Base-by-base conservation (phyloP, 768 basidiomycete species). In the Tricholomella constricta region DNA sequence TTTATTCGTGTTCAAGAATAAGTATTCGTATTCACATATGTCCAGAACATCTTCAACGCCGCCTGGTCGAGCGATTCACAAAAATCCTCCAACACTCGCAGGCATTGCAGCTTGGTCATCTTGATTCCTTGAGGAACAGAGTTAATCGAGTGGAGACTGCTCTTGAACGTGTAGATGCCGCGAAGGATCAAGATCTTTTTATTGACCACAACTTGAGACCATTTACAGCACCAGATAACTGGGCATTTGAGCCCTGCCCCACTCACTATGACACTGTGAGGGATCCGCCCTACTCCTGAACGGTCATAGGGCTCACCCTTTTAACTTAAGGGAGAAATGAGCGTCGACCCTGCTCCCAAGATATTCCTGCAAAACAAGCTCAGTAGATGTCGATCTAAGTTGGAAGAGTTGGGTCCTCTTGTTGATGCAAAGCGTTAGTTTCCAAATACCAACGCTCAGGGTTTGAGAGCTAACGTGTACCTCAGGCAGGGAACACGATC, bases 351-450 rank as follows among this genome's bases (percentile, higher is more conserved):
- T 19, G 80, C 79, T 7, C 85, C 91, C 0, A 92, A 89, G 67
- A 76, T 90, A 2, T 83, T 89, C 64, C 72, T 94, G 19, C 91
- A 94, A 71, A 94, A 94, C 65, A 88, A 85, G 57, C 77, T 92
- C 22, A 70, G 71, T 45, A 78, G 76, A 51, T 82, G 79, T 51
- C 78, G 81, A 50, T 72, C 67, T 29, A 91, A 88, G 70, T 63
- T 89, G n/a, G 63, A 72, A 46, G 90, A 92, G 57, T 65, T 89
- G 7, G 67, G 61, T n/a, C 76, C 83, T 4, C 59, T 85, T 12
- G 72, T 89, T 6, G 68, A 77, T n/a, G 59, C 77, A 6, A 89
- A 89, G 66, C 78, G 90, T 90, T 67, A 36, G 50, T 44, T 17
- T 44, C 44, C 41, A n/a, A n/a, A n/a, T n/a, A n/a, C n/a, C n/a